A percentile compares a stretch with the other conserved stretches of the same genome.
These are phyloP conservation scores for Multifurca ochricompacta DNA, from an alignment of 768 basidiomycete species.

Conservation along the genomic window DNA sequence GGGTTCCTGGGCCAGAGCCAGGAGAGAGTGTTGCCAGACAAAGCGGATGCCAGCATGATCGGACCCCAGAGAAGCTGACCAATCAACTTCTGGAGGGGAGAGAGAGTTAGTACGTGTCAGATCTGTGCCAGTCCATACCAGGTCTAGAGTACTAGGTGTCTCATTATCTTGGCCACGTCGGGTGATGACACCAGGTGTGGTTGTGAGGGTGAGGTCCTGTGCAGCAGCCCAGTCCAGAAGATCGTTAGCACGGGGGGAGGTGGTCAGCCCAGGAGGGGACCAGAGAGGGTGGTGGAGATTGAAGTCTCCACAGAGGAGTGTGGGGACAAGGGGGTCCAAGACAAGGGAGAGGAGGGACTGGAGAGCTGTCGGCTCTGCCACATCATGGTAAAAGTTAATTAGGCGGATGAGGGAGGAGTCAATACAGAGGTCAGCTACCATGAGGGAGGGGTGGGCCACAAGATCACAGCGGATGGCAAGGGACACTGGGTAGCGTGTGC, in stretches of 20 bases:
- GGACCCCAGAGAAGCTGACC: too few relatives aligned
- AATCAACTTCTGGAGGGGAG: too few relatives aligned
- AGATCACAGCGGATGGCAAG: background rate
- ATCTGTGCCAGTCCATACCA: background rate
- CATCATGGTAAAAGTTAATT: background rate
- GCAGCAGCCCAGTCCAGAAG: background rate
- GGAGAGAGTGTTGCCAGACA: too few relatives aligned
- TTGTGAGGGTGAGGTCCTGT: background rate
- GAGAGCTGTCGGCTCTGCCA: too few relatives aligned
- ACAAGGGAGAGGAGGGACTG: background rate
- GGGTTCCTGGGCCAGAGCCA: too few relatives aligned
- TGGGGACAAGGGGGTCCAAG: background rate
- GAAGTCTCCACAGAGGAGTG: background rate
- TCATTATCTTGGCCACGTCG: background rate
- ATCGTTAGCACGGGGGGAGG: background rate
- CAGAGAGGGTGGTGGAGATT: background rate
- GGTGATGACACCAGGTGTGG: background rate
- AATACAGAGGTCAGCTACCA: background rate
- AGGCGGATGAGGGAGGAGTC: background rate
- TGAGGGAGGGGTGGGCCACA: background rate
- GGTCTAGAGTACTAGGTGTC: background rate
- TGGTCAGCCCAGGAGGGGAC: background rate
- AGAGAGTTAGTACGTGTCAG: too few relatives aligned
- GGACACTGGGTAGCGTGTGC: too few relatives aligned
- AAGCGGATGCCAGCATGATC: too few relatives aligned